Evolutionary conservation across 2,329 filamentous ascomycete genomes (phyloP).

Genomic region (Clathrospora elynae): DNA sequence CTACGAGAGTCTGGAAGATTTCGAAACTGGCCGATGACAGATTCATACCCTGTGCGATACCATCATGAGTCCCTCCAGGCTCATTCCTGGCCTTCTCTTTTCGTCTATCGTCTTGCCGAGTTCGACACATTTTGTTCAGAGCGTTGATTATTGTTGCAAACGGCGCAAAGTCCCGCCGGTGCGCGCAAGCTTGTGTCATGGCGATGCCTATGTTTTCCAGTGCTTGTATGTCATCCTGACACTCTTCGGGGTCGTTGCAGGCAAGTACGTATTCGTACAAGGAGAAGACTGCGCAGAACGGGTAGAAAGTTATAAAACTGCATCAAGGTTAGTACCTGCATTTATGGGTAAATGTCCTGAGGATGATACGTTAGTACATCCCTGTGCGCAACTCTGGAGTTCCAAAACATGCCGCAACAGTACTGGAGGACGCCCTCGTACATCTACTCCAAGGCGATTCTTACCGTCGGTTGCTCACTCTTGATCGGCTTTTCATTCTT

Average conservation of each 20-base stretch:
- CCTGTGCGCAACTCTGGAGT: too few relatives aligned
- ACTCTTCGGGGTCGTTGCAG: constrained; percentile 26
- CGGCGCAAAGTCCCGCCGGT: constrained; percentile 24
- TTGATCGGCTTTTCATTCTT: constrained; percentile 52
- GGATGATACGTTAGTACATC: too few relatives aligned
- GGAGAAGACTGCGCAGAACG: constrained; percentile 38
- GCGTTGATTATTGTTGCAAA: constrained; percentile 37
- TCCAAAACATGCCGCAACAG: too few relatives aligned
- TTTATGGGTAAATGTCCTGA: background rate
- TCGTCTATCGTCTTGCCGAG: constrained; percentile 30
- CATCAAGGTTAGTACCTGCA: background rate
- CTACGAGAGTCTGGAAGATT: constrained; percentile 15
- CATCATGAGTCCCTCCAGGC: background rate
- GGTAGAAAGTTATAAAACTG: constrained; percentile 39
- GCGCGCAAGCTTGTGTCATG: constrained; percentile 26
- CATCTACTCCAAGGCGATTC: constrained; percentile 44
- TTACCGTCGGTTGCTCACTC: constrained; percentile 37
- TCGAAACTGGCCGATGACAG: constrained; percentile 10
- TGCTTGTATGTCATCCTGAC: constrained; percentile 30
- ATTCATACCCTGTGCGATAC: background rate
- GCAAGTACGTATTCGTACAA: constrained; percentile 39
- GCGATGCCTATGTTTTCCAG: constrained; percentile 29
- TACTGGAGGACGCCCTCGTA: constrained; percentile 55
- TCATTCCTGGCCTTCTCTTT: background rate
- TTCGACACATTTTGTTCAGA: constrained; percentile 37